Conservation (phyloP, 345 rosid species). For the Dipteronia dyeriana region DNA sequence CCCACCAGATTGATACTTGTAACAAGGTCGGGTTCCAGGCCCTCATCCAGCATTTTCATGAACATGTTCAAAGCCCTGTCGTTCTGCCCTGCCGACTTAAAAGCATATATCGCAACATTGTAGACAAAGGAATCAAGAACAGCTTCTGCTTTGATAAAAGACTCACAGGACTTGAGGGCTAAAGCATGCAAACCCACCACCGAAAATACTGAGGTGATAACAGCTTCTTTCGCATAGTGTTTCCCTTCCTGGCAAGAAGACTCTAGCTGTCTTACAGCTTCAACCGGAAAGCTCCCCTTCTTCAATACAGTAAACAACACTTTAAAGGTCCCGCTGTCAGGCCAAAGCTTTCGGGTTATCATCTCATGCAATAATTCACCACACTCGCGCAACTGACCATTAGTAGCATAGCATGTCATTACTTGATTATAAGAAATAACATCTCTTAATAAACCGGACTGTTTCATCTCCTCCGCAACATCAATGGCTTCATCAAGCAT, state of each 20-base stretch:
- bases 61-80: constrained; percentile 62
- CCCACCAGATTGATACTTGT: constrained; percentile 62
- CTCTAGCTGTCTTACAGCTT: constrained; percentile 75
- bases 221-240: constrained; percentile 65
- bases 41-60: constrained; percentile 85
- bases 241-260: constrained; percentile 60
- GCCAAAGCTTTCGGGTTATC: constrained; percentile 56
- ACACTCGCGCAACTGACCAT: constrained; percentile 66
- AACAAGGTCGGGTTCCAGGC: constrained; percentile 69
- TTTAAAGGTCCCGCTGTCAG: constrained; percentile 65
- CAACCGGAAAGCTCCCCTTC: constrained; percentile 71
- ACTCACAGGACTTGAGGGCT: constrained; percentile 57
- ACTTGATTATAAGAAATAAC: constrained; percentile 67
- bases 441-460: constrained; percentile 60
- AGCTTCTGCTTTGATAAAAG: constrained; percentile 41
- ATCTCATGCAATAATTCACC: constrained; percentile 78
- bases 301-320: constrained; percentile 64
- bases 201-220: constrained; percentile 60
- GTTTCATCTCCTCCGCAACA: constrained; percentile 87
- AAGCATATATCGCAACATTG: constrained; percentile 69
- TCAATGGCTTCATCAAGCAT: constrained; percentile 83
- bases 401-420: constrained; percentile 69
- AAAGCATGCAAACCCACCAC: constrained; percentile 63
- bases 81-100: constrained; percentile 58
- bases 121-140: constrained; percentile 54